Evolutionary conservation across 2,329 filamentous ascomycete genomes (phyloP).

Genomic region (Calycina marina): DNA sequence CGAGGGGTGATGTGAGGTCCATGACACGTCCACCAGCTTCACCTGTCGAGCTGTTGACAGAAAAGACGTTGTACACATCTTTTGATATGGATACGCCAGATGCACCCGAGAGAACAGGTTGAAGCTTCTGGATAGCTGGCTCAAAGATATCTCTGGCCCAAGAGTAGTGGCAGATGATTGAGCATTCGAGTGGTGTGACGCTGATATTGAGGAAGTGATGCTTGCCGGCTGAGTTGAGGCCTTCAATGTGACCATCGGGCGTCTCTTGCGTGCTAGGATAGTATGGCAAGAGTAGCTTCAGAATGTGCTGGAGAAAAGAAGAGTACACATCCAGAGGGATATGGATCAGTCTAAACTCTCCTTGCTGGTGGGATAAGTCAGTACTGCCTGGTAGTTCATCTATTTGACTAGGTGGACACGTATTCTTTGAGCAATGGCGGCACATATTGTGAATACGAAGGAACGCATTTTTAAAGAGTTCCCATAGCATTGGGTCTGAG

Average conservation of each 20-base stretch:
- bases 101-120: conserved; percentile 33
- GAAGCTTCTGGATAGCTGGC: conserved; percentile 51
- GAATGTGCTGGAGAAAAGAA: conserved; percentile 69
- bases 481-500: too few relatives aligned
- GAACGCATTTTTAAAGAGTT: too few relatives aligned
- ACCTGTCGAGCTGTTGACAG: conserved; percentile 77
- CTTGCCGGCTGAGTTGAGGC: conserved; percentile 35
- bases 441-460: too few relatives aligned
- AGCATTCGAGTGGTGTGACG: conserved; percentile 83
- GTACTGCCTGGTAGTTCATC: too few relatives aligned
- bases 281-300: conserved; percentile 68
- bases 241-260: conserved; percentile 26
- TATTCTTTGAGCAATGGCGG: too few relatives aligned
- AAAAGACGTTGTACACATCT: conserved; percentile 78
- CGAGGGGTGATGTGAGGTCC: conserved; percentile 79
- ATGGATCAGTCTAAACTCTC: conserved; percentile 76
- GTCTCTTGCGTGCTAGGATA: conserved; percentile 18
- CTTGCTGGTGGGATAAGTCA: conserved; percentile 45
- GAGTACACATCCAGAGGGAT: conserved; percentile 70
- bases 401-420: too few relatives aligned
- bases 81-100: conserved; percentile 54
- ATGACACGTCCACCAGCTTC: conserved; percentile 85
- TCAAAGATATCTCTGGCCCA: conserved; percentile 64
- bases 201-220: conserved; percentile 89
- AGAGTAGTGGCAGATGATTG: conserved; percentile 69